Evolutionary conservation across 495 filamentous ascomycete genomes (phyloP).

Genomic region (Cladorrhinum samala): DNA sequence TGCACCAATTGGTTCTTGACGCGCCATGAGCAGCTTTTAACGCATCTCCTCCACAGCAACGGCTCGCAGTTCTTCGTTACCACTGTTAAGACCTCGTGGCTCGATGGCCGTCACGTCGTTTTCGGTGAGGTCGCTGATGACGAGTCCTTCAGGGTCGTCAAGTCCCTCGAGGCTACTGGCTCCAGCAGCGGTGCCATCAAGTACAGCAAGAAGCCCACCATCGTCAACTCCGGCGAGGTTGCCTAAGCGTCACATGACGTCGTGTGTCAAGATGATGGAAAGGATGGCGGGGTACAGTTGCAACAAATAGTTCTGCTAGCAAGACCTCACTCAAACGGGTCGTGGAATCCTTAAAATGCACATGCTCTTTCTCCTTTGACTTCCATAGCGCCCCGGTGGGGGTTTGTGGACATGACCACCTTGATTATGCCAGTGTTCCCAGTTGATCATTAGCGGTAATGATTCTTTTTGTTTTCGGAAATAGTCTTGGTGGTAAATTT

Average conservation of each 20-base stretch:
- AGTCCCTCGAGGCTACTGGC: conserved; percentile 68
- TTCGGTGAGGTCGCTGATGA: conserved; percentile 70
- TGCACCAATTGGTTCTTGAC: not conserved
- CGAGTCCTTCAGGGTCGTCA: conserved; percentile 58
- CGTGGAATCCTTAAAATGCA: not conserved
- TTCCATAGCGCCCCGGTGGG: too few relatives aligned
- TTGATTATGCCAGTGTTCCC: too few relatives aligned
- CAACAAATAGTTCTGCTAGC: not conserved
- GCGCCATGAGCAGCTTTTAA: not conserved
- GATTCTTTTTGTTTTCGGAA: too few relatives aligned
- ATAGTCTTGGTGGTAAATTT: too few relatives aligned
- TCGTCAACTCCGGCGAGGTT: conserved; percentile 52
- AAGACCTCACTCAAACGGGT: not conserved
- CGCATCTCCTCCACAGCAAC: conserved; percentile 44
- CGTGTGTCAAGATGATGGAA: not conserved
- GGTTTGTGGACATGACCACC: too few relatives aligned
- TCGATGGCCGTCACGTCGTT: conserved; percentile 75
- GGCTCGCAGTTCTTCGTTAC: conserved; percentile 78
- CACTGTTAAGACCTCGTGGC: conserved; percentile 63
- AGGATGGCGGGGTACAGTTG: not conserved
- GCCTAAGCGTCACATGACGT: conserved; percentile 15
- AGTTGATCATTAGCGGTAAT: too few relatives aligned
- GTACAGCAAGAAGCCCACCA: conserved; percentile 60
- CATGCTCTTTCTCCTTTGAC: not conserved
- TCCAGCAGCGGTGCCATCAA: conserved; percentile 54